Evolutionary conservation across 768 basidiomycete genomes (phyloP), one percentile per base, ranked within the genome.

Genomic region (Leccinum variicolor): DNA sequence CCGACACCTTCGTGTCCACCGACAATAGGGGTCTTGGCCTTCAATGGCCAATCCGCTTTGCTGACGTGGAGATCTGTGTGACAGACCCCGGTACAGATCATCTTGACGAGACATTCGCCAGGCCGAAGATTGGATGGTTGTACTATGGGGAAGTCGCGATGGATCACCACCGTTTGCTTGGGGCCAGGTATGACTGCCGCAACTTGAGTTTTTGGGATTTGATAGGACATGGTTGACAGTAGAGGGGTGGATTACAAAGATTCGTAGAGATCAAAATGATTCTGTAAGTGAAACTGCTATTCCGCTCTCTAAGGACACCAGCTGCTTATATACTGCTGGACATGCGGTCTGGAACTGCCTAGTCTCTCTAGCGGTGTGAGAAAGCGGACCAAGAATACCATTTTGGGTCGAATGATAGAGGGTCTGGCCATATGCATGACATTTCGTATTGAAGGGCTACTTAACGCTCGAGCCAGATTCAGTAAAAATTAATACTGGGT

Each of bases 1-100:
- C 93, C 92, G 13, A 91, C 90, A 61, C 92, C 92, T 73, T 93
- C 88, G 67, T 94, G 92, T 0, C 93, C 90, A 15, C 90, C 90
- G 56, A 92, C 82, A 50, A 92, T 81, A 0, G 87, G 88, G 1
- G 77, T 77, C 53, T 77, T 81, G 33, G 83, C 77, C n/a, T 79
- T 71, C 10, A 90, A 56, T 0, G 93, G 93, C 94, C 94, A 94
- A 68, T 94, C 93, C 46, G 82, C 84, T 39, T 81, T 72, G 36
- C 82, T 82, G 26, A 86, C 86, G 64, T 93, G 92, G 14, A 91
- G 79, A 66, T 93, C 92, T 3, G 88, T 90, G 67, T 92, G 90
- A 74, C 92, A 93, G n/a, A 92, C 90, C 55, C 91, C 91, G 6
- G 87, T 85, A 74, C 83, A 86, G 34, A 80, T 78, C 66, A 93